Evolutionary conservation across 148 eudicot genomes (phyloP).

Genomic region (Rhododendron ferrugineum): DNA sequence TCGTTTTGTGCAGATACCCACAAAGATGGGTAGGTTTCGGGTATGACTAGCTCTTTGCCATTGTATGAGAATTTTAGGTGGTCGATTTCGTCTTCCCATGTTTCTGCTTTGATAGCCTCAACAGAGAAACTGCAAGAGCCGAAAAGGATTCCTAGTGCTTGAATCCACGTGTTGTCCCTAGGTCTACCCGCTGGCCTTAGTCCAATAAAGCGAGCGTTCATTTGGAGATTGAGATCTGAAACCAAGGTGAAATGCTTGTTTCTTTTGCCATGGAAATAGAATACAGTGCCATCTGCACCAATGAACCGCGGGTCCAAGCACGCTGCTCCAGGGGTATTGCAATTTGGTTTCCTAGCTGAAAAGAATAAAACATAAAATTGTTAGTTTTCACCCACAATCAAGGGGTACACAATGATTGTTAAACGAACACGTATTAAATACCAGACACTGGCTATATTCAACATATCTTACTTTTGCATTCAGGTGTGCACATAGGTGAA

Average conservation of each 20-base stretch:
- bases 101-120: slow-evolving; percentile 22
- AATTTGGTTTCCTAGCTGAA: slow-evolving; percentile 18
- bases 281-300: slow-evolving; percentile 22
- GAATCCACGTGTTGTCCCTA: slow-evolving; percentile 24
- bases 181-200: slow-evolving; percentile 12
- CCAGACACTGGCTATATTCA: not conserved
- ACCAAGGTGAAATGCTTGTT: slow-evolving; percentile 19
- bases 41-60: slow-evolving; percentile 6
- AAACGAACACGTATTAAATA: not conserved
- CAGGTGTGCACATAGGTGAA: slow-evolving; percentile 54
- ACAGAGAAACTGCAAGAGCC: slow-evolving; percentile 23
- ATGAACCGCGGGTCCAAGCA: slow-evolving; percentile 23
- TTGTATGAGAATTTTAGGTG: slow-evolving; percentile 25
- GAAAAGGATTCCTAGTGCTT: slow-evolving; percentile 20
- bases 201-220: slow-evolving; percentile 23
- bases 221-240: slow-evolving; percentile 18
- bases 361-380: not conserved
- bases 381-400: not conserved
- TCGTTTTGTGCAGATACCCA: slow-evolving; percentile 22
- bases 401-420: not conserved
- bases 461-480: slow-evolving; percentile 40
- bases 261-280: slow-evolving; percentile 24
- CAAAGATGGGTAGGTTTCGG: slow-evolving; percentile 17
- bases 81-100: slow-evolving; percentile 27
- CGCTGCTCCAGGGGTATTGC: slow-evolving; percentile 17